phyloP scores from a whole-genome alignment of 1,139 yeast species.

The Dujonia santamariae region DNA sequence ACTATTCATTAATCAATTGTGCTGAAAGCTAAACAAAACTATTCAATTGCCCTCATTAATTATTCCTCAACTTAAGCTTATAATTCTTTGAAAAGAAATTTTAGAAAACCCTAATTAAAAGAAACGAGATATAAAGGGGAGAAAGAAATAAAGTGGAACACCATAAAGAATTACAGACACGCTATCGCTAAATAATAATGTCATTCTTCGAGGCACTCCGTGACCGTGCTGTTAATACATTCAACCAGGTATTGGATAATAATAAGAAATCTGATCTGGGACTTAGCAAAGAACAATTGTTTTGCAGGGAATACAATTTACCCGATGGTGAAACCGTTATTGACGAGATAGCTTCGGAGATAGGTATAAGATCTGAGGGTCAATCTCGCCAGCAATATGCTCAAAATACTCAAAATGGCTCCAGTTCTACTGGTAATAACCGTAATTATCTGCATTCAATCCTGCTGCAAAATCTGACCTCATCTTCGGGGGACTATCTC shows the following conservation, averaged over 20 bases:
- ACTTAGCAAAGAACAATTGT: slow-evolving; percentile 63
- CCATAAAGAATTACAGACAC: too few species aligned
- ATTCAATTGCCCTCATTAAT: too few species aligned
- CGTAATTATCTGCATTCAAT: background rate
- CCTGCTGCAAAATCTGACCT: slow-evolving; percentile 5
- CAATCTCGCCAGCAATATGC: slow-evolving; percentile 20
- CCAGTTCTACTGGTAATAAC: background rate
- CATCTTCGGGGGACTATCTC: slow-evolving; percentile 2
- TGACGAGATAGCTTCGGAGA: slow-evolving; percentile 68
- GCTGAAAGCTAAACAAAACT: too few species aligned
- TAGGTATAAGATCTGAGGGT: slow-evolving; percentile 47
- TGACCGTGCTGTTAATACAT: slow-evolving; percentile 44
- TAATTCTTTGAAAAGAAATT: too few species aligned
- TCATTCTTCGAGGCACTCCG: slow-evolving; percentile 49
- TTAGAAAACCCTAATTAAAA: too few species aligned
- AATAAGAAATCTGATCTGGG: slow-evolving; percentile 26
- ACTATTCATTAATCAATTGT: too few species aligned
- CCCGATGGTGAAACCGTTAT: slow-evolving; percentile 70
- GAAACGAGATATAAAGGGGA: too few species aligned
- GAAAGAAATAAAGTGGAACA: too few species aligned
- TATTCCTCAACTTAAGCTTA: too few species aligned
- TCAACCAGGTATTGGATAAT: slow-evolving; percentile 38
- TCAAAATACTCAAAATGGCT: slow-evolving; percentile 12
- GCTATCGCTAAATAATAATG: too few species aligned
- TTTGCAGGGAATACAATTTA: slow-evolving; percentile 61